Conservation (phyloP, 306 rosid species). For the Vigna hirtella region DNA sequence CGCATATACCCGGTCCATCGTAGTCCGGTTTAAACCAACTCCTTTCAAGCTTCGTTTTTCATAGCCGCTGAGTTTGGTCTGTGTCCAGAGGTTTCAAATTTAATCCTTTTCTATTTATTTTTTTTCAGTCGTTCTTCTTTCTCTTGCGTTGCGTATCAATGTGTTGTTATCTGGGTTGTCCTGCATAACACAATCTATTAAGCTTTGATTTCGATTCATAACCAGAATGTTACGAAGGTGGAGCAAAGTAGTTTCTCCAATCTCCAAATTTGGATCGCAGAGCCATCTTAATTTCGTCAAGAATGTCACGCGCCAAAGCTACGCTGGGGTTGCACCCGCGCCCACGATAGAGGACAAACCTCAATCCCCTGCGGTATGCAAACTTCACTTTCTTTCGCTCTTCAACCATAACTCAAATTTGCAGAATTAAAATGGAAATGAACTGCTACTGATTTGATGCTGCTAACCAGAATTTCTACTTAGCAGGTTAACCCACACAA, state of each 20-base stretch:
- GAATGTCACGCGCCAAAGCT: slow-evolving; percentile 51
- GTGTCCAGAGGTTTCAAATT: neutral
- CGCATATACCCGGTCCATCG: no score
- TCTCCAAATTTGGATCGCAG: slow-evolving; percentile 58
- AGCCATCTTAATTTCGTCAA: slow-evolving; percentile 41
- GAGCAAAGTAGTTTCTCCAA: slow-evolving; percentile 58
- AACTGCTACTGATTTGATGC: slow-evolving; percentile 26
- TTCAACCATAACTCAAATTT: neutral
- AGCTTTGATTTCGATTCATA: neutral
- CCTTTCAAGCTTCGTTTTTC: neutral
- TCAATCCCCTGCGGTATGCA: slow-evolving; percentile 53
- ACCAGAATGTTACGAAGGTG: slow-evolving; percentile 73
- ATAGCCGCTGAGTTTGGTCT: neutral
- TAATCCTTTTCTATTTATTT: neutral
- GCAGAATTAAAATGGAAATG: neutral
- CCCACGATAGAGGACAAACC: slow-evolving; percentile 49
- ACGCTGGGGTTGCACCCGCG: slow-evolving; percentile 66
- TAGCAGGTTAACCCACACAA: slow-evolving; percentile 73
- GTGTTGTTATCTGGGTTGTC: neutral
- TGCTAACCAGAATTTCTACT: slow-evolving; percentile 32
- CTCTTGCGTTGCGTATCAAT: neutral
- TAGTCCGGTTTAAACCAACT: neutral
- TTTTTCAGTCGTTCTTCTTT: neutral
- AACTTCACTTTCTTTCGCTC: neutral
- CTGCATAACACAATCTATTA: neutral